phyloP scores from a whole-genome alignment of 192 early-diverging fungal species.

The Geranomyces variabilis region DNA sequence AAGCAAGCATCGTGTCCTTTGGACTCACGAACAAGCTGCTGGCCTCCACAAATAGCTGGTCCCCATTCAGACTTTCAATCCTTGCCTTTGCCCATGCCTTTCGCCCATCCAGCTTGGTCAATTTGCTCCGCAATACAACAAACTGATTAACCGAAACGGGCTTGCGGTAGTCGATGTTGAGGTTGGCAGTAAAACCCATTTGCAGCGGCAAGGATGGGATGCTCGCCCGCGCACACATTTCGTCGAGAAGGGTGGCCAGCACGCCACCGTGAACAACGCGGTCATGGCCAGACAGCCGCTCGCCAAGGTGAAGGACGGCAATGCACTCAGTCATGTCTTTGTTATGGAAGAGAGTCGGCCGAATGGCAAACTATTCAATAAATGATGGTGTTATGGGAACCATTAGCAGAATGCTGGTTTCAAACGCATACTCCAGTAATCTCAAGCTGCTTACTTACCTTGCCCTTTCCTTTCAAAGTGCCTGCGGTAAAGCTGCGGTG shows the following conservation, averaged over 20 bases:
- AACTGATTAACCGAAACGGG: conserved; percentile 26
- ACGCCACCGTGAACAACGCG: conserved; percentile 81
- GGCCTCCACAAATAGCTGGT: conserved; percentile 23
- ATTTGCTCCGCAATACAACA: conserved; percentile 26
- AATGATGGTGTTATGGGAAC: no score
- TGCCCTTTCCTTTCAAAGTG: conserved; percentile 57
- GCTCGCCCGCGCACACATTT: conserved; percentile 57
- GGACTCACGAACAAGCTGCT: conserved; percentile 28
- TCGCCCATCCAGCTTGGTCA: conserved; percentile 26
- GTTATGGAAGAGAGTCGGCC: conserved; percentile 58
- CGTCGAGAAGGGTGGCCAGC: conserved; percentile 74
- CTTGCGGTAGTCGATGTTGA: conserved; percentile 29
- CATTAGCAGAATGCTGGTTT: no score
- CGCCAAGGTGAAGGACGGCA: conserved; percentile 69
- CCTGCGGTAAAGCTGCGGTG: conserved; percentile 49
- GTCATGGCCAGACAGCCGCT: conserved; percentile 72
- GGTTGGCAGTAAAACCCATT: conserved; percentile 34
- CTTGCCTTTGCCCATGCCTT: conserved; percentile 29
- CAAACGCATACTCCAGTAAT: no score
- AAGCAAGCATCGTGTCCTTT: conserved; percentile 3
- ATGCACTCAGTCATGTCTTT: conserved; percentile 49
- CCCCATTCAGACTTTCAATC: conserved; percentile 22
- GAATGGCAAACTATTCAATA: conserved; percentile 51
- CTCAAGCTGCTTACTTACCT: conserved; percentile 30
- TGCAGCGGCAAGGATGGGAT: conserved; percentile 26